Base-by-base conservation (phyloP, 169 alveolate species). In the Babesia ovata region DNA sequence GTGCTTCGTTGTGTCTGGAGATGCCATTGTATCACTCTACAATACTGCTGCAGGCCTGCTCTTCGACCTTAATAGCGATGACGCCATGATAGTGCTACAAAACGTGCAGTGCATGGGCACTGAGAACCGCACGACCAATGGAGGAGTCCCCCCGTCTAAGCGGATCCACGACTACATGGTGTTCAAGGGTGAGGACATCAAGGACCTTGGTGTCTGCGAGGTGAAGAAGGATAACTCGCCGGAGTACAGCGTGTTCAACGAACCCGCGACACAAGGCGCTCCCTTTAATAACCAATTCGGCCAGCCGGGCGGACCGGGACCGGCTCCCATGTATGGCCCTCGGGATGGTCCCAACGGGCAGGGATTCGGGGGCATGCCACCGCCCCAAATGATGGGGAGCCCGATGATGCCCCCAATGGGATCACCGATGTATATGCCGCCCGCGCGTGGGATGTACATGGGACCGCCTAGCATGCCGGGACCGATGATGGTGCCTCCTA, bases 21-120 rank as follows among this genome's bases (percentile, higher is more conserved):
- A 17, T 16, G 0, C 50, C 46, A 10, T 17, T 4, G 46, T 24
- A 11, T 53, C 61, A 16, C 61, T 14, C 42, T 26, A 10, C 70
- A 57, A 67, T 19, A 19, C 29, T 13, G 58, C 28, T 57, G 14
- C 70, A 81, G 88, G 88, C 28, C 65, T 90, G 36, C 91, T 95
- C 69, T 91, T 86, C 67, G 91, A 93, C 56, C 91, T 95, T 62
- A 92, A 95, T 69, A 87, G 95, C 42, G 89, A 88, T 22, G 93
- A 91, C 45, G 87, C 95, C 39, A 83, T 95, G 0, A 91, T 95
- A 46, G 89, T 94, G 19, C 91, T 95, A 46, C 93, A 92, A 48
- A 87, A 90, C 67, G 98, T 95, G 62, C 78, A 91, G 60, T 91
- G 94, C 45, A 88, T 87, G 78, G 98, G 98, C 17, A 91, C 96